These are phyloP conservation scores for Monosporascus sp. DNA, from an alignment of 2,329 filamentous ascomycete species.

Conservation along the genomic window DNA sequence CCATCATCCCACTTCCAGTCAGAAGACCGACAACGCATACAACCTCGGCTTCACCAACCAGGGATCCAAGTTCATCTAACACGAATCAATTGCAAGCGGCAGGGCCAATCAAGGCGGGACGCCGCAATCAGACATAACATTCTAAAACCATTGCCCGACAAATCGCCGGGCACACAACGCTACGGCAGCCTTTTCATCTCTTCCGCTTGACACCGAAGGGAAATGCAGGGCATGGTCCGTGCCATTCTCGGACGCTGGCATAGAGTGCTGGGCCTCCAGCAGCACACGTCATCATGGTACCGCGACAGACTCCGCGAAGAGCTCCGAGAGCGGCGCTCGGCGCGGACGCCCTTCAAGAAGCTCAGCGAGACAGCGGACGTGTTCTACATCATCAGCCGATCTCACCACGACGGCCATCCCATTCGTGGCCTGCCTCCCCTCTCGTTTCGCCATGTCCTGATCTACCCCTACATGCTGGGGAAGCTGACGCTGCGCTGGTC, in stretches of 20 bases:
- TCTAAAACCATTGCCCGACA: too few species aligned
- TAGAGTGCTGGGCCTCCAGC: conserved; percentile 19
- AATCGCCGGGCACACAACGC: too few species aligned
- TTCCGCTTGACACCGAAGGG: too few species aligned
- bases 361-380: conserved; percentile 41
- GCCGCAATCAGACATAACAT: too few species aligned
- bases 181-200: too few species aligned
- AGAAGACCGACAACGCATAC: too few species aligned
- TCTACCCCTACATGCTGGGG: conserved; percentile 36
- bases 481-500: conserved; percentile 37
- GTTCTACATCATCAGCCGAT: conserved; percentile 34
- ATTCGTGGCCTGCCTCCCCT: conserved; percentile 24
- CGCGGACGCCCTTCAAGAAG: conserved; percentile 22
- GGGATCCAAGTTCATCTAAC: too few species aligned
- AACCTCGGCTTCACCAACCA: too few species aligned
- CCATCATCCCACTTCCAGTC: too few species aligned
- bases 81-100: too few species aligned
- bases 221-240: not conserved
- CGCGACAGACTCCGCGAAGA: conserved; percentile 33
- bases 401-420: conserved; percentile 31
- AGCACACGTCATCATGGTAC: conserved; percentile 32
- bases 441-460: conserved; percentile 12
- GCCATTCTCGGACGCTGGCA: conserved; percentile 7
- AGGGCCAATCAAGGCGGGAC: too few species aligned
- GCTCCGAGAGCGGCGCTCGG: conserved; percentile 27